phyloP scores from a whole-genome alignment of 768 basidiomycete species.

The Hydnomerulius pinastri region DNA sequence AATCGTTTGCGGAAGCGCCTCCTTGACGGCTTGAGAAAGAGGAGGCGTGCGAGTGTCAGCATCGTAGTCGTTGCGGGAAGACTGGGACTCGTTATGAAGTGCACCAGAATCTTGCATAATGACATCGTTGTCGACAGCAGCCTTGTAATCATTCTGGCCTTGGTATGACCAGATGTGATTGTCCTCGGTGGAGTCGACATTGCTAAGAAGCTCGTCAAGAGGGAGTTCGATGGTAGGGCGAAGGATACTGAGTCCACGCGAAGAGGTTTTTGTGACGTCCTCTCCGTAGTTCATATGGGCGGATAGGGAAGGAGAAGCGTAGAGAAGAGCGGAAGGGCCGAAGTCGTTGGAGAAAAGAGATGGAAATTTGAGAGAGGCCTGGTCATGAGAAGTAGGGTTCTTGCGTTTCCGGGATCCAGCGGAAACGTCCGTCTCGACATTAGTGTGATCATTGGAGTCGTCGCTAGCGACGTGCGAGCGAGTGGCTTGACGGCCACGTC shows the following conservation, averaged over 20 bases:
- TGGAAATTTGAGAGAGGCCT: conserved; percentile 63
- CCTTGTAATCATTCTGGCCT: conserved; percentile 6
- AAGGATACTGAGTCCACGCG: conserved; percentile 59
- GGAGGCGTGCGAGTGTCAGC: conserved; percentile 21
- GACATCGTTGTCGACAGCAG: conserved; percentile 21
- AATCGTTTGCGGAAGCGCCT: conserved; percentile 49
- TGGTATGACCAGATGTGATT: not conserved
- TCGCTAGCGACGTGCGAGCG: conserved; percentile 38
- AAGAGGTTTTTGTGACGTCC: conserved; percentile 52
- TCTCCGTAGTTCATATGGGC: conserved; percentile 78
- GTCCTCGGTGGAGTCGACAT: conserved; percentile 27
- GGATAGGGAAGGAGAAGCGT: conserved; percentile 65
- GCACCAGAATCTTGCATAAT: conserved; percentile 28
- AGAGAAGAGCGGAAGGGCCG: conserved; percentile 74
- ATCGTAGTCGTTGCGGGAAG: conserved; percentile 11
- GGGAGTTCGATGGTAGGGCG: conserved; percentile 86
- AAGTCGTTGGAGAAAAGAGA: conserved; percentile 74
- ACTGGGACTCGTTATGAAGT: conserved; percentile 13
- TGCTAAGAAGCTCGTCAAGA: conserved; percentile 74
- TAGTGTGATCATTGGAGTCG: conserved; percentile 16
- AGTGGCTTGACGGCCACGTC: conserved; percentile 42
- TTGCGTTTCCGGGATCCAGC: conserved; percentile 31
- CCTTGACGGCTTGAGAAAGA: conserved; percentile 44
- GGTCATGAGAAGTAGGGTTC: conserved; percentile 16
- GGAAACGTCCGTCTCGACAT: conserved; percentile 24